phyloP scores from a whole-genome alignment of 495 filamentous ascomycete genomes.

The Chaetomium tenue region DNA sequence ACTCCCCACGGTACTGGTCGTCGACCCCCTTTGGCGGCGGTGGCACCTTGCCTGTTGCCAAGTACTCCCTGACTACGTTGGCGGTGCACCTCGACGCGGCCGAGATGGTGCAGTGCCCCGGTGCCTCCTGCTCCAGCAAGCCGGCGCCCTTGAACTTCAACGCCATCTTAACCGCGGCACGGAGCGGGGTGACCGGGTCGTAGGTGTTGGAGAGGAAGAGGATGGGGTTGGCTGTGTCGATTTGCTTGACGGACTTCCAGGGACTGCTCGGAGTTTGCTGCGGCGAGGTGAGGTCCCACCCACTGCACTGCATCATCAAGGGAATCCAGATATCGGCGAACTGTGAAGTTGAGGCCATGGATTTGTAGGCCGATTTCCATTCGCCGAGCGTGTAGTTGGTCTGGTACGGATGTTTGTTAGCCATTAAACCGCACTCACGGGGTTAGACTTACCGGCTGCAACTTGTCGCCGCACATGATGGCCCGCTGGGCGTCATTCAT shows the following conservation, averaged over 20 bases:
- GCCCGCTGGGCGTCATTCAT: constrained; percentile 46
- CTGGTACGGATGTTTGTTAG: constrained; percentile 12
- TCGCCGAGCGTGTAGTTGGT: constrained; percentile 42
- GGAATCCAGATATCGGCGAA: constrained; percentile 49
- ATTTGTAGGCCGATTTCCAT: constrained; percentile 37
- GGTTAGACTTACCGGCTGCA: constrained; percentile 32
- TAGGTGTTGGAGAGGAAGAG: constrained; percentile 58
- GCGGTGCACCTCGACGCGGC: constrained; percentile 44
- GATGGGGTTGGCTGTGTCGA: constrained; percentile 56
- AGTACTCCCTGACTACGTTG: constrained; percentile 39
- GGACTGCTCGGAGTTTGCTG: neutral
- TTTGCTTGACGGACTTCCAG: constrained; percentile 20
- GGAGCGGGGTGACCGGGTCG: constrained; percentile 61
- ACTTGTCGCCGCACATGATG: constrained; percentile 51
- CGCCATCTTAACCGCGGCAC: constrained; percentile 53
- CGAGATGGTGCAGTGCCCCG: constrained; percentile 46
- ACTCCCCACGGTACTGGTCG: constrained; percentile 35
- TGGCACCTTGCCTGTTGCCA: constrained; percentile 42
- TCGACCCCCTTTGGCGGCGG: constrained; percentile 35
- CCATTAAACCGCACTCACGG: neutral
- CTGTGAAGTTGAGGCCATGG: constrained; percentile 39
- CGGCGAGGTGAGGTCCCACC: constrained; percentile 37
- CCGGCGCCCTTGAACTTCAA: constrained; percentile 46
- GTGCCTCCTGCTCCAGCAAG: constrained; percentile 45
- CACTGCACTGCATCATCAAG: constrained; percentile 45